A percentile compares a stretch with the other conserved stretches of the same genome.
Evolutionary conservation across 176 grass and related monocot species (phyloP).

Genomic region (Secale cereale): DNA sequence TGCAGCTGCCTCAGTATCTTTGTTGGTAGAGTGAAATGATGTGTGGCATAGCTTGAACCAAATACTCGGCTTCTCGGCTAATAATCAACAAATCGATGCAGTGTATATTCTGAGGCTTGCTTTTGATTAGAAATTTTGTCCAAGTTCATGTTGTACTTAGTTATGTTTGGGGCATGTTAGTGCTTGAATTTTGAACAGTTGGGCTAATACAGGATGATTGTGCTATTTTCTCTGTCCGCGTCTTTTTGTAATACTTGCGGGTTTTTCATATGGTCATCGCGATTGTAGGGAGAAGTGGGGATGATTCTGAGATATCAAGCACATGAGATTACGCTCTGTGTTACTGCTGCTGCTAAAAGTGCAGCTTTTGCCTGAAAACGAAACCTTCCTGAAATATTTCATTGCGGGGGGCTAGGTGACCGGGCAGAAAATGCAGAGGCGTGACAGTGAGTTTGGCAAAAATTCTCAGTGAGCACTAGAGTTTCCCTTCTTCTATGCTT

Average conservation of each 20-base stretch:
- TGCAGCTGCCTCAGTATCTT: not conserved
- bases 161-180: constrained; percentile 15
- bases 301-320: not conserved
- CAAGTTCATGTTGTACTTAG: constrained; percentile 11
- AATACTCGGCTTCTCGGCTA: constrained; percentile 3
- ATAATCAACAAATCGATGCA: constrained; percentile 19
- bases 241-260: not conserved
- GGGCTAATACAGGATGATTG: not conserved
- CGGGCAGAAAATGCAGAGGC: no score
- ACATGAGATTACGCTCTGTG: no score
- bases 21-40: constrained; percentile 20
- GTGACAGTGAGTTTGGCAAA: no score
- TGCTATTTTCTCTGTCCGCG: not conserved
- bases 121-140: constrained; percentile 15
- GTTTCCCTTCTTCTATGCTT: not conserved
- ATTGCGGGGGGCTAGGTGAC: no score
- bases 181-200: constrained; percentile 11
- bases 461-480: no score
- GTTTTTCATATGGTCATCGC: not conserved
- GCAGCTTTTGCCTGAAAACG: not conserved
- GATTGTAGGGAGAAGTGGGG: not conserved
- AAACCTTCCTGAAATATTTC: no score
- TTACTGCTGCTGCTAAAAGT: not conserved
- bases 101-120: constrained; percentile 20
- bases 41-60: not conserved